Percentiles rank a stretch among this genome's conserved stretches.
Evolutionary conservation across 805 yeast species (phyloP).

Genomic region (Saccharomycopsis synnaedendra): DNA sequence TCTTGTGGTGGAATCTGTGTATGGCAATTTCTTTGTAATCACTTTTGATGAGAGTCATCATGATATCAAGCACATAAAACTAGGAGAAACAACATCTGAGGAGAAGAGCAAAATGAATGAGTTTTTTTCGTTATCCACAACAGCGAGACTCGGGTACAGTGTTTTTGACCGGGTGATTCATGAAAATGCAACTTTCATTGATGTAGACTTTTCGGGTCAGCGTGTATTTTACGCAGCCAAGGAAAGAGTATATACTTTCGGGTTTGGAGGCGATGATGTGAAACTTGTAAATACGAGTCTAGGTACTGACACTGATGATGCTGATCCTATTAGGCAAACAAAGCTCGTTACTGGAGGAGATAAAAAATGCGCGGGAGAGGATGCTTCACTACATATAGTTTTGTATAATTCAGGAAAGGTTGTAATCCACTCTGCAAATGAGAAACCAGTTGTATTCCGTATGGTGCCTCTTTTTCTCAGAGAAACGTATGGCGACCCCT

Average conservation of each 20-base stretch:
- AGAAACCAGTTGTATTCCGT: slow-evolving; percentile 1
- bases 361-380: slow-evolving; percentile 9
- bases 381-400: slow-evolving; percentile 5
- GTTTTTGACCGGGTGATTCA: too few species aligned
- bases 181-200: too few species aligned
- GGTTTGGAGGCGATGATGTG: too few species aligned
- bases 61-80: not conserved
- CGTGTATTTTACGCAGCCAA: too few species aligned
- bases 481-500: not conserved
- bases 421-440: slow-evolving; percentile 5
- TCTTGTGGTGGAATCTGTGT: slow-evolving; percentile 10
- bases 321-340: too few species aligned
- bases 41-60: not conserved
- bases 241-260: too few species aligned
- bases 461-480: slow-evolving; percentile 10
- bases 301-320: too few species aligned
- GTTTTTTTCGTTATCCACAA: slow-evolving; percentile 2
- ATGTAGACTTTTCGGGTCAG: too few species aligned
- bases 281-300: too few species aligned
- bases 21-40: slow-evolving; percentile 2
- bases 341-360: not conserved
- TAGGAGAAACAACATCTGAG: too few species aligned
- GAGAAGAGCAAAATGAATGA: too few species aligned
- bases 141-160: not conserved
- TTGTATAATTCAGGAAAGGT: slow-evolving; percentile 13